Percentiles rank a stretch among this genome's conserved stretches.
Conservation (phyloP, 2,329 filamentous ascomycete species). For the Colletotrichum sp. region DNA sequence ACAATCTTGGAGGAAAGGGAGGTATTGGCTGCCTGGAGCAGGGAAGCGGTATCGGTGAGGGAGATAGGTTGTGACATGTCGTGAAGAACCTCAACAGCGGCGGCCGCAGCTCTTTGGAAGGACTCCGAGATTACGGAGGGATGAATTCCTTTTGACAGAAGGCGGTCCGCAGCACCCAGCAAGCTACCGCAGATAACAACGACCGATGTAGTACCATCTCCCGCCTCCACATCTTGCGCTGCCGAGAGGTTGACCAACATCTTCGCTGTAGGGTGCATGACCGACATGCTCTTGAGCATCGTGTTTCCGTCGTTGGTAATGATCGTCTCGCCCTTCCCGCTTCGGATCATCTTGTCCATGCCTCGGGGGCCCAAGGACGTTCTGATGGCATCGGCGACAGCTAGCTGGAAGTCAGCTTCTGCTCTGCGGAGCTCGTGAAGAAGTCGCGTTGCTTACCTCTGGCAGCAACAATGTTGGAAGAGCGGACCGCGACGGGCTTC, state of each 20-base stretch:
- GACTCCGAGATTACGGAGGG: slow-evolving; percentile 97
- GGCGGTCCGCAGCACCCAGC: slow-evolving; percentile 88
- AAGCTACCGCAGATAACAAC: slow-evolving; percentile 97
- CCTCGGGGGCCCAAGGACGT: slow-evolving; percentile 95
- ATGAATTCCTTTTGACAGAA: slow-evolving; percentile 93
- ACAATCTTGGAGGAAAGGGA: slow-evolving; percentile 99
- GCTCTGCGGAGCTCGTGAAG: not conserved
- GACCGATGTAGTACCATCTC: slow-evolving; percentile 97
- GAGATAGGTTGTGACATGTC: slow-evolving; percentile 95
- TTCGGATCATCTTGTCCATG: slow-evolving; percentile 99
- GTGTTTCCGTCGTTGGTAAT: slow-evolving; percentile 99
- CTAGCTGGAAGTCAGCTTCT: slow-evolving; percentile 49
- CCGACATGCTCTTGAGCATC: slow-evolving; percentile 98
- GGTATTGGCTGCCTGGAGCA: slow-evolving; percentile 95
- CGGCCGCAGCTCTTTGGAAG: slow-evolving; percentile 92
- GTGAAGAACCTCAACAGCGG: slow-evolving; percentile 88
- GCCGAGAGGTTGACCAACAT: slow-evolving; percentile 98
- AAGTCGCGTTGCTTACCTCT: slow-evolving; percentile 67
- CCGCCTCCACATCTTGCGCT: slow-evolving; percentile 97
- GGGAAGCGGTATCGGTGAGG: slow-evolving; percentile 83
- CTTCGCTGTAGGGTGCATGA: slow-evolving; percentile 99
- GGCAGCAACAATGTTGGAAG: slow-evolving; percentile 95
- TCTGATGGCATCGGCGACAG: slow-evolving; percentile 96
- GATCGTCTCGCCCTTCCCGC: slow-evolving; percentile 93
- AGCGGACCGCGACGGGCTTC: slow-evolving; percentile 97